A percentile compares a stretch with the other conserved stretches of the same genome.
phyloP scores from a whole-genome alignment of 441 rosid genomes.

The Melastoma candidum region DNA sequence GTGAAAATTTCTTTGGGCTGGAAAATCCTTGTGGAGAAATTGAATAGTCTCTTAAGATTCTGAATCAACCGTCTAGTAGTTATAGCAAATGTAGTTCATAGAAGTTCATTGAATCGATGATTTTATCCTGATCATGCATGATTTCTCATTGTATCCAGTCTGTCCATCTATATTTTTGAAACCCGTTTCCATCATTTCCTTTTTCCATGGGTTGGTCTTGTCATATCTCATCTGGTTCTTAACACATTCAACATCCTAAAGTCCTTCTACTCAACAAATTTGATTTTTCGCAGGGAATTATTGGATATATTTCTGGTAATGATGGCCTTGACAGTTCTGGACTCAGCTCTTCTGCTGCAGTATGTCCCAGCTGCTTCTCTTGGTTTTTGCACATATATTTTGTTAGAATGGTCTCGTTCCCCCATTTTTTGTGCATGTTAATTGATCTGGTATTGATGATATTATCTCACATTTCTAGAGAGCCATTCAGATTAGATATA shows the following conservation, averaged over 20 bases:
- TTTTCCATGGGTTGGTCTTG: background rate
- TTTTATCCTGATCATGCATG: no score
- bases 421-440: background rate
- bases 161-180: no score
- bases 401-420: background rate
- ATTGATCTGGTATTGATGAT: no score
- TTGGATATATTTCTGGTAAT: slow-evolving; percentile 77
- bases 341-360: slow-evolving; percentile 98
- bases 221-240: background rate
- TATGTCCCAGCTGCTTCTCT: slow-evolving; percentile 12
- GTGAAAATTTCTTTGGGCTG: no score
- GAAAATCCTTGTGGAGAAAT: no score
- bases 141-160: no score
- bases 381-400: background rate
- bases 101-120: no score
- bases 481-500: background rate
- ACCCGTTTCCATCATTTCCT: background rate
- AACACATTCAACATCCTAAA: slow-evolving; percentile 6
- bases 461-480: background rate
- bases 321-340: slow-evolving; percentile 91
- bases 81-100: no score
- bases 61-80: no score
- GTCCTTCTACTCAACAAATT: slow-evolving; percentile 10
- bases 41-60: no score
- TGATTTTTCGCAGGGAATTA: slow-evolving; percentile 60